A percentile compares a stretch with the other conserved stretches of the same genome.
Evolutionary conservation across 108 stramenopile species (phyloP).

Genomic region (Ochromonas danica): DNA sequence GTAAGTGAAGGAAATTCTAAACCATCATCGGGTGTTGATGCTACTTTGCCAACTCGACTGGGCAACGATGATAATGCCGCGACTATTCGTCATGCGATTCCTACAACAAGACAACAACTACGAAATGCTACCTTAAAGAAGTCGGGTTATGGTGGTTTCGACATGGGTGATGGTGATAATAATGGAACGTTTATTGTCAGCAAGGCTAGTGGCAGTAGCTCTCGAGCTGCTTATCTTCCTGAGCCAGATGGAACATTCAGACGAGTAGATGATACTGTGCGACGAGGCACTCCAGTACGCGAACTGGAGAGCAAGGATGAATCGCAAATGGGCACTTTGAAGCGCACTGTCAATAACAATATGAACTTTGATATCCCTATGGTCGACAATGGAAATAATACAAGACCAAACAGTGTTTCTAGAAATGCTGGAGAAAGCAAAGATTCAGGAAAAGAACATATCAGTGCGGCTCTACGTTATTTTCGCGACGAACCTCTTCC

Average conservation of each 20-base stretch:
- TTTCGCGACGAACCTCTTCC: background rate
- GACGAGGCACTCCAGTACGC: background rate
- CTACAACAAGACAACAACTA: conserved; percentile 11
- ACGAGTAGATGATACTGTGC: too few species aligned
- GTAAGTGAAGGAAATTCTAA: background rate
- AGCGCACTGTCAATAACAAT: background rate
- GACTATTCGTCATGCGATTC: background rate
- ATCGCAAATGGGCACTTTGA: background rate
- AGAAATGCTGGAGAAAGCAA: background rate
- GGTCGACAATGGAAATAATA: background rate
- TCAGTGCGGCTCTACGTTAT: background rate
- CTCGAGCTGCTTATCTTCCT: too few species aligned
- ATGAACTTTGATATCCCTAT: too few species aligned
- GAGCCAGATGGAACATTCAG: too few species aligned
- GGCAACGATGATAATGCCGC: background rate
- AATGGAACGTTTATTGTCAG: background rate
- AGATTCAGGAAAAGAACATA: background rate
- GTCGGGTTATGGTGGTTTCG: background rate
- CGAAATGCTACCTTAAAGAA: background rate
- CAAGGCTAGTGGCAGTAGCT: too few species aligned
- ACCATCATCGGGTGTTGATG: background rate
- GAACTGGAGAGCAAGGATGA: background rate
- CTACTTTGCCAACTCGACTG: background rate
- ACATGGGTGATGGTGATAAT: background rate
- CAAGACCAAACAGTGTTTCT: background rate